Evolutionary conservation across 495 filamentous ascomycete genomes (phyloP).

Genomic region (Xylaria venustula): DNA sequence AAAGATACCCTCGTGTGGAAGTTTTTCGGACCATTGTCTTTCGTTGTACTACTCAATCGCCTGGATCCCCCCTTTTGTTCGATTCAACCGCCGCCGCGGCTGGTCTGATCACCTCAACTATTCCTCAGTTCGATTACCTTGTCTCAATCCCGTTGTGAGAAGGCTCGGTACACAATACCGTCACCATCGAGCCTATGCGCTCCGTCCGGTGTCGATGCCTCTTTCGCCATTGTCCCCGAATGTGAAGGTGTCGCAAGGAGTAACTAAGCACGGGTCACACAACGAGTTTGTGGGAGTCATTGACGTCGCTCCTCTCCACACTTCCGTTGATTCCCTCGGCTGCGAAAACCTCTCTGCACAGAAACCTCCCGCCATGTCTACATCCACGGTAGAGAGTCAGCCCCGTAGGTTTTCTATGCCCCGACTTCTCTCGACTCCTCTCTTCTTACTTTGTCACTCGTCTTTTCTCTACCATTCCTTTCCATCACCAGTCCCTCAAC

Average conservation of each 20-base stretch:
- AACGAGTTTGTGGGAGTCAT: slow-evolving; percentile 28
- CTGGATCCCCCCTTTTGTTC: not conserved
- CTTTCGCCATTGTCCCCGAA: slow-evolving; percentile 36
- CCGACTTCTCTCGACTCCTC: not conserved
- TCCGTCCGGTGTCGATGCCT: slow-evolving; percentile 31
- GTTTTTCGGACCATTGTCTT: not conserved
- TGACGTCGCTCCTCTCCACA: slow-evolving; percentile 7
- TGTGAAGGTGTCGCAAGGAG: slow-evolving; percentile 31
- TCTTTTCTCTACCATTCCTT: not conserved
- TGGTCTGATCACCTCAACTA: not conserved
- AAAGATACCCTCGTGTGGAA: not conserved
- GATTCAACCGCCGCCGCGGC: not conserved
- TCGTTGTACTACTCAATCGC: too few species aligned
- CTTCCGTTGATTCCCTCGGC: slow-evolving; percentile 7
- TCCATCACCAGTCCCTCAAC: slow-evolving; percentile 4
- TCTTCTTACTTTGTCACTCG: not conserved
- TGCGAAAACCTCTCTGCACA: slow-evolving; percentile 12
- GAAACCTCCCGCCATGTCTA: slow-evolving; percentile 9
- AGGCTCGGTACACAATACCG: not conserved
- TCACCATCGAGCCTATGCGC: not conserved
- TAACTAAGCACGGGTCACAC: slow-evolving; percentile 34
- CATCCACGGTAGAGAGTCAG: slow-evolving; percentile 3
- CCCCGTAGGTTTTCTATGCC: slow-evolving; percentile 21
- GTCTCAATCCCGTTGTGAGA: not conserved
- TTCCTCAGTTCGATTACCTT: not conserved